These are phyloP conservation scores for Nicotiana tomentosiformis DNA, from an alignment of 257 asterid genomes.

Conservation along the genomic window DNA sequence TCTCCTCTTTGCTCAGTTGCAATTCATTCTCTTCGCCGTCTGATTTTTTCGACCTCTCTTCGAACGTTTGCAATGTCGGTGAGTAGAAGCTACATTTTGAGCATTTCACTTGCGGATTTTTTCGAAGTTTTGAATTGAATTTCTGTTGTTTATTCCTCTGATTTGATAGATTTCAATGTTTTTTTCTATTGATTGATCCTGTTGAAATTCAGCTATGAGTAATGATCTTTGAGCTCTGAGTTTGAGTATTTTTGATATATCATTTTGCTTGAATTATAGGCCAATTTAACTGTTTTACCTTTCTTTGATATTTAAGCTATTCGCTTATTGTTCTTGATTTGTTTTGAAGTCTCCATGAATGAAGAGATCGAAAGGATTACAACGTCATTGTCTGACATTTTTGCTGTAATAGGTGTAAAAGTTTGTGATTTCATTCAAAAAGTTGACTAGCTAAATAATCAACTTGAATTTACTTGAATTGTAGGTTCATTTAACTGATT, in stretches of 20 bases:
- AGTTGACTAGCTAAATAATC: neutral
- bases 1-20: neutral
- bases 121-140: neutral
- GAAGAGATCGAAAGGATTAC: neutral
- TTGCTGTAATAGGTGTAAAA: neutral
- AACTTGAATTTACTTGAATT: neutral
- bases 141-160: neutral
- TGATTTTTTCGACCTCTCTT: neutral
- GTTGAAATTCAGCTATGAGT: neutral
- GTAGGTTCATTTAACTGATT: too few relatives aligned
- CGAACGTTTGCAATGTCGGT: constrained; percentile 43
- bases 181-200: neutral
- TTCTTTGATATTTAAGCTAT: neutral
- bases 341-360: neutral
- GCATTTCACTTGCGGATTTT: neutral
- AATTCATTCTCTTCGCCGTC: neutral
- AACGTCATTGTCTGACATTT: neutral
- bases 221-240: neutral
- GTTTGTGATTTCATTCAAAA: neutral
- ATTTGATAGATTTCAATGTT: neutral
- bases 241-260: neutral
- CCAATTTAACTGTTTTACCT: neutral
- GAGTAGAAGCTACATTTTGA: constrained; percentile 19
- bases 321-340: neutral
- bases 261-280: neutral